A percentile compares a stretch with the other conserved stretches of the same genome.
Evolutionary conservation across 305 asterid genomes (phyloP).

Genomic region (Fraxinus velutina): DNA sequence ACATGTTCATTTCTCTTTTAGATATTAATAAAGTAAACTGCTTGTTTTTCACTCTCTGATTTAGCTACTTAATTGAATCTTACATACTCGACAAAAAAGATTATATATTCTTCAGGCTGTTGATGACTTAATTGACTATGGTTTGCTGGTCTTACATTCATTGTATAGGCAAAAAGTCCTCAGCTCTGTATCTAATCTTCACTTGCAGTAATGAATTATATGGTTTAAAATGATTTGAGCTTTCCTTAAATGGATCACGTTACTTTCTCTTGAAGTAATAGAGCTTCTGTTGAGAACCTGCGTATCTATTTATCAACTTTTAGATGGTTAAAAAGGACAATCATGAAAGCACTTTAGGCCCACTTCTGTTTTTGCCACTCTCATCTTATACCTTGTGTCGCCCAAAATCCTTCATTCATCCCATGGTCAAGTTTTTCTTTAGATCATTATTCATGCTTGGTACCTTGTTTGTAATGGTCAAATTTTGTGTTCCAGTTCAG

Average conservation of each 20-base stretch:
- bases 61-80: not conserved
- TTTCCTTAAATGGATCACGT: not conserved
- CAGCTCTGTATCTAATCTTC: conserved; percentile 1
- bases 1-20: not conserved
- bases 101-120: not conserved
- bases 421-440: not conserved
- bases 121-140: not conserved
- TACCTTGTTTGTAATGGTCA: not conserved
- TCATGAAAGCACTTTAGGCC: not conserved
- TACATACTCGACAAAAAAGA: not conserved
- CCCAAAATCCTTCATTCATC: not conserved
- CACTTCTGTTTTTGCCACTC: conserved; percentile 6
- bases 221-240: not conserved
- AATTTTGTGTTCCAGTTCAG: not conserved
- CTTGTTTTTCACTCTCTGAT: not conserved
- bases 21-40: not conserved
- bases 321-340: conserved; percentile 15
- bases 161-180: not conserved
- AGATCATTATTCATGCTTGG: not conserved
- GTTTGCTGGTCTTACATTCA: not conserved
- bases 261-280: not conserved
- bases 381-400: not conserved
- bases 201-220: conserved; percentile 16
- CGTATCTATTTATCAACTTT: conserved; percentile 10
- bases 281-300: not conserved